Conservation (phyloP, 441 rosid species). For the Pelargonium cotyledonis region DNA sequence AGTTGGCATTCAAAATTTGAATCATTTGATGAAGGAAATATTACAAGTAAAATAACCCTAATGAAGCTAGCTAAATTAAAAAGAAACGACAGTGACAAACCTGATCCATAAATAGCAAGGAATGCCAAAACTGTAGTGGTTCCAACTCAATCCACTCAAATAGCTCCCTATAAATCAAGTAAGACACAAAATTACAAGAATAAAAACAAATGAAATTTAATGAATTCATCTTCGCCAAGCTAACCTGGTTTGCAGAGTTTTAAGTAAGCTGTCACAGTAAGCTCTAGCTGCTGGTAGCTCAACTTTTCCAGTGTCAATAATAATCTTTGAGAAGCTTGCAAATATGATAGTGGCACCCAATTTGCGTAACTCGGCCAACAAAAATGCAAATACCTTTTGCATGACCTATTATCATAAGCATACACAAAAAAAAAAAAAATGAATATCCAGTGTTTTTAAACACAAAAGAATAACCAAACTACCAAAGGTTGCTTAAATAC, state of each 20-base stretch:
- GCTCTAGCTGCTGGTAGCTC: constrained; percentile 71
- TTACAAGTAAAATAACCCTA: neutral
- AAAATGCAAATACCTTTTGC: constrained; percentile 94
- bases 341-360: constrained; percentile 86
- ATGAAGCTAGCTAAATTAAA: neutral
- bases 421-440: constrained; percentile 9
- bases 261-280: constrained; percentile 83
- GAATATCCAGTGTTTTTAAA: neutral
- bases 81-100: constrained; percentile 32
- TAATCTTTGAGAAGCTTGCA: constrained; percentile 84
- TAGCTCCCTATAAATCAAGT: constrained; percentile 51
- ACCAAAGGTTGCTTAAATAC: neutral
- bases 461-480: neutral
- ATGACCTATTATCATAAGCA: constrained; percentile 52
- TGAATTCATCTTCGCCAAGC: constrained; percentile 22
- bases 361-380: constrained; percentile 87
- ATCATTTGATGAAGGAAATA: neutral
- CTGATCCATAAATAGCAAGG: constrained; percentile 97
- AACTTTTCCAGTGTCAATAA: constrained; percentile 81
- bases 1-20: neutral
- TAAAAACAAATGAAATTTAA: constrained; percentile 16
- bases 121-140: constrained; percentile 77
- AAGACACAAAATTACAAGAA: constrained; percentile 20
- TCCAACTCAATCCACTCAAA: constrained; percentile 91
- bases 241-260: constrained; percentile 70